Conservation (phyloP, 73 alveolate genomes). For the Uronychia setigera region DNA sequence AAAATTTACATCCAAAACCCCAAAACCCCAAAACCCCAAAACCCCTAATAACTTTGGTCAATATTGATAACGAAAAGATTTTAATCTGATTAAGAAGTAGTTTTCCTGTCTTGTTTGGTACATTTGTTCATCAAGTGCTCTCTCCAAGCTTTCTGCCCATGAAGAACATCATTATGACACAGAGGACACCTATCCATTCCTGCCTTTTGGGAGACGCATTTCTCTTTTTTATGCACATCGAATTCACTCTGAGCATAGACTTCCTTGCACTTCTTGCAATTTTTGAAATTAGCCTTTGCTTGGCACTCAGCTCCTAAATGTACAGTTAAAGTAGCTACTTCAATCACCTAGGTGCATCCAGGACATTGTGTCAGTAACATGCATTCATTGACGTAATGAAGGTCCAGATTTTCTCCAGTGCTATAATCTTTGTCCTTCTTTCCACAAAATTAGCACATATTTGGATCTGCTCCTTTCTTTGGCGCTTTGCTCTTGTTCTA, state of each 20-base stretch:
- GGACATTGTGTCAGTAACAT: slow-evolving; percentile 68
- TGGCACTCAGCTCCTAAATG: slow-evolving; percentile 74
- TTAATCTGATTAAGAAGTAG: too few species aligned
- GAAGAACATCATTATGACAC: slow-evolving; percentile 88
- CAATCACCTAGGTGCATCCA: slow-evolving; percentile 70
- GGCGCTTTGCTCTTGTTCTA: slow-evolving; percentile 6
- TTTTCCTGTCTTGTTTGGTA: too few species aligned
- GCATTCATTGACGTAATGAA: slow-evolving; percentile 76
- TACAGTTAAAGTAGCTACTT: slow-evolving; percentile 61
- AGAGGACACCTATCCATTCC: slow-evolving; percentile 95
- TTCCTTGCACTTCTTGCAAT: slow-evolving; percentile 84
- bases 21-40: too few species aligned
- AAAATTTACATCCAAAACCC: too few species aligned
- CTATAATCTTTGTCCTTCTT: slow-evolving; percentile 24
- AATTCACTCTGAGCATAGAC: slow-evolving; percentile 50
- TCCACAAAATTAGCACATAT: slow-evolving; percentile 64
- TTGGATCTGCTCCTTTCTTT: slow-evolving; percentile 24
- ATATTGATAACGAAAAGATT: too few species aligned
- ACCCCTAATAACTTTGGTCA: too few species aligned
- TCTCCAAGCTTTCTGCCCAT: too few species aligned
- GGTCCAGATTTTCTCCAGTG: slow-evolving; percentile 44
- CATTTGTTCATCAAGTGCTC: too few species aligned
- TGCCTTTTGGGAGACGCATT: slow-evolving; percentile 70
- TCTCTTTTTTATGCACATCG: slow-evolving; percentile 69
- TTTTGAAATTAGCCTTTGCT: slow-evolving; percentile 58